A percentile compares a stretch with the other conserved stretches of the same genome.
Conservation (phyloP, 805 yeast genomes). For the Ogataea chonburiensis region DNA sequence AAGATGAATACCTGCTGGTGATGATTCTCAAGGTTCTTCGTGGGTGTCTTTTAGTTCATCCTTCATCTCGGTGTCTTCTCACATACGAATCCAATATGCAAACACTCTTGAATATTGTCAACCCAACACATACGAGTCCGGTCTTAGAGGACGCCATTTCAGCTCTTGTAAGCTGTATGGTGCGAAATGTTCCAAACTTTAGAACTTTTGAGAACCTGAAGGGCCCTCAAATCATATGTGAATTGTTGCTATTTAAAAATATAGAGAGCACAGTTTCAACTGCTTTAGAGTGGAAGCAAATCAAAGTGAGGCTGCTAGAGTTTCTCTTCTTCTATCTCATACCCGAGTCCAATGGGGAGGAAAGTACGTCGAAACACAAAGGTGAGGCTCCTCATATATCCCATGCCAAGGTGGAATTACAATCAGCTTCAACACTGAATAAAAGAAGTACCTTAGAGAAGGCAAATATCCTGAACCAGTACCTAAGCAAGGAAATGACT, state of each 20-base stretch:
- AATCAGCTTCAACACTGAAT: background rate
- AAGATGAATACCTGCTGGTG: constrained; percentile 17
- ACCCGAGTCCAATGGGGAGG: constrained; percentile 46
- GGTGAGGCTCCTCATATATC: background rate
- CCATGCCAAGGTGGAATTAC: background rate
- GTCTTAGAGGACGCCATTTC: constrained; percentile 46
- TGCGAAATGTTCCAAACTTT: constrained; percentile 54
- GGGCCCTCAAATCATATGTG: constrained; percentile 56
- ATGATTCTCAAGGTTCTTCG: constrained; percentile 44
- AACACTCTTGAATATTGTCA: constrained; percentile 30
- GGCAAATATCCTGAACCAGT: constrained; percentile 40
- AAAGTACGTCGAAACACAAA: background rate
- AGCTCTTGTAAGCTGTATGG: constrained; percentile 55
- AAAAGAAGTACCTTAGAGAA: constrained; percentile 46
- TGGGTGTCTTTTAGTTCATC: constrained; percentile 61
- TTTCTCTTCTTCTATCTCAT: constrained; percentile 66
- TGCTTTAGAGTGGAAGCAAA: constrained; percentile 46
- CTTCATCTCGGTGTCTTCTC: constrained; percentile 51
- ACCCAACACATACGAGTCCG: constrained; percentile 13
- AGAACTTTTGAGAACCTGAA: constrained; percentile 55
- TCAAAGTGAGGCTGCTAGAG: constrained; percentile 64
- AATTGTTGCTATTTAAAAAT: constrained; percentile 35
- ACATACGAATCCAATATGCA: constrained; percentile 41
- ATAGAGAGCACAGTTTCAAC: constrained; percentile 5
- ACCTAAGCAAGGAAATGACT: constrained; percentile 46